Conservation (phyloP, 2,329 filamentous ascomycete genomes). For the Aspergillus eucalypticola region DNA sequence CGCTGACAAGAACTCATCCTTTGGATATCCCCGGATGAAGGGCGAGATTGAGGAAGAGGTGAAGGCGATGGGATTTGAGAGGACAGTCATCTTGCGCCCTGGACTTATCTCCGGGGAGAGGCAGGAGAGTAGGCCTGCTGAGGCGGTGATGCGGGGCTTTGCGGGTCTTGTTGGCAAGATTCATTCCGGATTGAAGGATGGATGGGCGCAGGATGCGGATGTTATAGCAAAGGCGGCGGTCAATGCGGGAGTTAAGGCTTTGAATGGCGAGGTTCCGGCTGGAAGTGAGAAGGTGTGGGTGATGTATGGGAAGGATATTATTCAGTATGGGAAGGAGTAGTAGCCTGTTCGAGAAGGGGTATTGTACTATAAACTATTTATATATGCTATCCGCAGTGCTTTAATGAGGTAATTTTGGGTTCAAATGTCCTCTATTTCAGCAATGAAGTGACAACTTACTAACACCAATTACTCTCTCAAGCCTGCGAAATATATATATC, state of each 20-base stretch:
- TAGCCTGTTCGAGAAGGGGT: not conserved
- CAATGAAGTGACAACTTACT: too few species aligned
- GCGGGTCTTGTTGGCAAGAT: constrained; percentile 59
- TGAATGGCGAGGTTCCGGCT: constrained; percentile 41
- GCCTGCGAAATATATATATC: too few species aligned
- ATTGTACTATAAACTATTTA: not conserved
- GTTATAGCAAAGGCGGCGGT: constrained; percentile 59
- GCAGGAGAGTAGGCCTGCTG: constrained; percentile 60
- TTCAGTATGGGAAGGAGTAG: constrained; percentile 28
- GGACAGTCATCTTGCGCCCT: constrained; percentile 72
- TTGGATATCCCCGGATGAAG: constrained; percentile 73
- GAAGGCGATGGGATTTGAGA: constrained; percentile 70
- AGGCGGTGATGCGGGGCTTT: constrained; percentile 58
- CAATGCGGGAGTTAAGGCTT: constrained; percentile 40
- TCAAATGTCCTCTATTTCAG: too few species aligned
- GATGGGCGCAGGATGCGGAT: constrained; percentile 70
- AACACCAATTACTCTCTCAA: too few species aligned
- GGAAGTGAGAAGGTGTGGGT: constrained; percentile 45
- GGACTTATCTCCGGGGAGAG: constrained; percentile 74
- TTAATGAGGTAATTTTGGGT: too few species aligned
- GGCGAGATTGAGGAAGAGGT: constrained; percentile 80
- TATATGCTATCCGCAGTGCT: not conserved
- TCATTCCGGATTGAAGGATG: constrained; percentile 58
- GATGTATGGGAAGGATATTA: constrained; percentile 41
- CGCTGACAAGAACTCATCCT: constrained; percentile 54